Conservation (phyloP, 306 rosid genomes). For the Pterocarpus santalinus region DNA sequence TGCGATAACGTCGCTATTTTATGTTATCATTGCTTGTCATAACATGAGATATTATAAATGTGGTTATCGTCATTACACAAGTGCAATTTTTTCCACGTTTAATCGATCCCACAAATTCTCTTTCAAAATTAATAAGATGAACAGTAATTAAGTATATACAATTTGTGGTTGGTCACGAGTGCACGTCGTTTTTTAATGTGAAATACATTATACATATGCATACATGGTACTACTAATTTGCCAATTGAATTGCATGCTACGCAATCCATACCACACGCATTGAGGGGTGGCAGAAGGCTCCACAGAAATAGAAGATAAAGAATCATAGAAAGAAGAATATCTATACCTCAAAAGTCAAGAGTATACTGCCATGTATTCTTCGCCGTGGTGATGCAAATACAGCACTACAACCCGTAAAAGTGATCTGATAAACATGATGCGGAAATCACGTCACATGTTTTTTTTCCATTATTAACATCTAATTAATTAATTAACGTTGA, state of each 20-base stretch:
- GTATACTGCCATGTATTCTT: neutral
- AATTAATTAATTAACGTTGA: neutral
- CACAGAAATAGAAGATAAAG: too few species aligned
- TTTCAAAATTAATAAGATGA: neutral
- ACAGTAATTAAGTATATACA: neutral
- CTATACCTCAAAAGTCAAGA: too few species aligned
- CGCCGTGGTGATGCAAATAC: neutral
- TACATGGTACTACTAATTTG: neutral
- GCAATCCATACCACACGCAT: neutral
- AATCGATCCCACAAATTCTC: constrained; percentile 11
- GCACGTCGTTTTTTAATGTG: neutral
- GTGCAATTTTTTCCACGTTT: constrained; percentile 1
- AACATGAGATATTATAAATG: neutral
- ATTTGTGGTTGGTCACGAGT: neutral
- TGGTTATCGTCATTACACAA: constrained; percentile 19
- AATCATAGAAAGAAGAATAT: too few species aligned
- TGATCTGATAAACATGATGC: neutral
- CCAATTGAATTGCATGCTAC: neutral
- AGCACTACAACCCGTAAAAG: neutral
- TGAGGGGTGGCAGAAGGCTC: neutral
- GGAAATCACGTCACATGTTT: neutral
- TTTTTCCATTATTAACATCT: neutral
- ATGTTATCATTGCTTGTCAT: neutral
- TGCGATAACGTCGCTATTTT: neutral
- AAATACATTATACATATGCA: neutral